Base-by-base conservation (phyloP, 164 flowering plant species). In the Vitis rupestris region DNA sequence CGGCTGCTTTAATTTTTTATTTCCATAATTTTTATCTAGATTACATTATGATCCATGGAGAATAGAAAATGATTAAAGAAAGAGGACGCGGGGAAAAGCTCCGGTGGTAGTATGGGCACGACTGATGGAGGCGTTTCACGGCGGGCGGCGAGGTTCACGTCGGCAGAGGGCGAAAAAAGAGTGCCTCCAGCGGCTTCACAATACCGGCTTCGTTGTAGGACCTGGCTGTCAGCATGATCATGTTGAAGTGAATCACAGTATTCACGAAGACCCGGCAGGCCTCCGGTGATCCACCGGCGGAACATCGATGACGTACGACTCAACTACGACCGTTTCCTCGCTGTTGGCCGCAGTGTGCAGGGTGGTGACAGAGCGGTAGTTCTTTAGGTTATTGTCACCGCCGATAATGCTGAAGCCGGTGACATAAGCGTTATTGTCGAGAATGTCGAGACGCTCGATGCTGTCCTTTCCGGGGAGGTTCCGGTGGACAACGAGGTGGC, bases 391-490 rank as follows among this genome's bases (percentile, higher is more conserved):
- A 50, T 82, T 81, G 61, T 78, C 83, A 8, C 85, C 83, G 13
- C 83, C 85, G 5, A 92, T 85, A n/a, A 92, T 77, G 72, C 95
- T 85, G 83, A 88, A 92, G 77, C 92, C 84, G 54, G 89, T 72
- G 64, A 89, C 83, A 70, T 92, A 90, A 10, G 78, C 74, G 66
- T 92, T 89, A 15, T 92, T 96, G 79, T 92, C 96, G 17, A 92
- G 83, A 78, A 88, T 83, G 83, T 92, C 98, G 13, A 92, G 91
- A 2, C 90, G 72, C 70, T 92, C 98, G 50, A 85, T 89, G 81
- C 86, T 82, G 56, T 64, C 58, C 1, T 59, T 87, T 1, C 92
- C 96, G 4, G 98, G 96, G 8, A 90, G 83, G 1, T 96, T 96
- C 13, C 94, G 86, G 17, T 89, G 75, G 49, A 90, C 86, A 23